phyloP scores from a whole-genome alignment of 345 rosid genomes.

The Iberis pinnata region DNA sequence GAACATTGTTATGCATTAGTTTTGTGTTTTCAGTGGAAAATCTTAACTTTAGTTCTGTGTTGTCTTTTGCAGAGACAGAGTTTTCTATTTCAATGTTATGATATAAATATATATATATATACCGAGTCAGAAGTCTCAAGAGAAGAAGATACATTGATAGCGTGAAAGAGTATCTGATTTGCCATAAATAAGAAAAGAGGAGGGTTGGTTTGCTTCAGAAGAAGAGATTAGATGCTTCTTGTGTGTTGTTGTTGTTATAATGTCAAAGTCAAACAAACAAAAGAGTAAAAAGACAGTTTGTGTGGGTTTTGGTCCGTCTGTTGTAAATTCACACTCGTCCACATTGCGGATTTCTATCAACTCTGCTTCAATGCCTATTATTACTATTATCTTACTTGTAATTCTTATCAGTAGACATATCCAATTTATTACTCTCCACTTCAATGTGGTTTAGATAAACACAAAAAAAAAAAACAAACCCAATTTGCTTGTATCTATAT shows the following conservation, averaged over 20 bases:
- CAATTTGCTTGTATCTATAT: too few relatives aligned
- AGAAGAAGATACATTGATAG: conserved; percentile 23
- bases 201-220: conserved; percentile 4
- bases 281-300: conserved; percentile 9
- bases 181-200: conserved; percentile 2
- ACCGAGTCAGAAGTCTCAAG: conserved; percentile 12
- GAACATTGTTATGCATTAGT: too few relatives aligned
- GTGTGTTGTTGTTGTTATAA: conserved; percentile 21
- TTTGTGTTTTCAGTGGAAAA: too few relatives aligned
- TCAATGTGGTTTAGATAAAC: too few relatives aligned
- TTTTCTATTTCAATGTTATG: too few relatives aligned
- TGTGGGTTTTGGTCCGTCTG: conserved; percentile 8
- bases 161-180: conserved; percentile 22
- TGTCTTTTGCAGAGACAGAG: conserved; percentile 18
- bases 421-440: too few relatives aligned
- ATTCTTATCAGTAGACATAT: too few relatives aligned
- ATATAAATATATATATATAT: conserved; percentile 17
- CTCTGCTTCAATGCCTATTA: background rate
- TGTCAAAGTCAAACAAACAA: conserved; percentile 7
- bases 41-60: too few relatives aligned
- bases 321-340: conserved; percentile 22
- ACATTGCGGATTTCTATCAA: background rate
- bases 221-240: conserved; percentile 13
- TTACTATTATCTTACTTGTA: too few relatives aligned
- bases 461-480: too few relatives aligned